A percentile compares a stretch with the other conserved stretches of the same genome.
phyloP scores from a whole-genome alignment of 2,329 filamentous ascomycete species.

The Cladorrhinum sp. region DNA sequence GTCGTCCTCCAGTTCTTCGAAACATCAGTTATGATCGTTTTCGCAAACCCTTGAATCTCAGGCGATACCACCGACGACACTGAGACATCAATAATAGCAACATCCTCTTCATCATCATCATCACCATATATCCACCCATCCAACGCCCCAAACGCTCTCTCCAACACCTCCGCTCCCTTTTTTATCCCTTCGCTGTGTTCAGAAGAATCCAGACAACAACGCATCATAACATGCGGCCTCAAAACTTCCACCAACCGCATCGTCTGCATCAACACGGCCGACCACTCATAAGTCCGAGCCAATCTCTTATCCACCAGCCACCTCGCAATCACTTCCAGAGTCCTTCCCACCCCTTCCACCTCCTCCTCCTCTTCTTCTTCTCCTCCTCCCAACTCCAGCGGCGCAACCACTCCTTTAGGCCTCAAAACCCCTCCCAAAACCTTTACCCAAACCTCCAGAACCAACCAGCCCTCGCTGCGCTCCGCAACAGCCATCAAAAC shows the following conservation, averaged over 20 bases:
- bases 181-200: no score
- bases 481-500: conserved; percentile 39
- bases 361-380: conserved; percentile 14
- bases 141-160: no score
- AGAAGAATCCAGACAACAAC: no score
- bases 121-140: no score
- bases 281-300: no score
- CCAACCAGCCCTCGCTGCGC: conserved; percentile 39
- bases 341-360: no score
- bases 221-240: no score
- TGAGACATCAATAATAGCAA: no score
- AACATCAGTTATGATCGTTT: neutral
- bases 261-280: no score
- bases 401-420: conserved; percentile 33
- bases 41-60: neutral
- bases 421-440: conserved; percentile 40
- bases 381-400: conserved; percentile 31
- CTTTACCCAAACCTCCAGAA: conserved; percentile 50
- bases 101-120: neutral
- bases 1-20: neutral
- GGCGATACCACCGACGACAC: no score
- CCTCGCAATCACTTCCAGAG: neutral
- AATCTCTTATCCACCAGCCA: neutral
- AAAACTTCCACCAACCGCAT: no score
- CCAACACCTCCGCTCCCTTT: no score